Evolutionary conservation across 495 filamentous ascomycete genomes (phyloP), one percentile per base, ranked within the genome.

Genomic region (Amniculicola lignicola): DNA sequence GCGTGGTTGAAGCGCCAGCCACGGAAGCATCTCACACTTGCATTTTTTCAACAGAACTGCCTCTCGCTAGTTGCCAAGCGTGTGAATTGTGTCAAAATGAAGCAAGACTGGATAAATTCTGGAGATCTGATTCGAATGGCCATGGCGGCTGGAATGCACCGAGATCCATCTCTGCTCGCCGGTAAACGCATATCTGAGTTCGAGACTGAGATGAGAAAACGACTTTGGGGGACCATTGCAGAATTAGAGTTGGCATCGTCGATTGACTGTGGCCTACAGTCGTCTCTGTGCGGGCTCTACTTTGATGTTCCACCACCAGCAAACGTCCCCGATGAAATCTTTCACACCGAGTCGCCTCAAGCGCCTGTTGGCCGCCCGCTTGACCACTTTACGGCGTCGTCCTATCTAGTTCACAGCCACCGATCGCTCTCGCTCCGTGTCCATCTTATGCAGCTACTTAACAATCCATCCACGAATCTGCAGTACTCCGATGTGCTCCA

Each of bases 1-100:
- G 35, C 54, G 3, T 75, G 72, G 71, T 54, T 76, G 1, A 14
- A 39, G 10, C 48, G 41, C 15, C 74, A 75, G 41, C 72, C 70
- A 46, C 67, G 70, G 16, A 76, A 76, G 52, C 55, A 64, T n/a
- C 45, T 57, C 23, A 64, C 57, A 3, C 44, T 64, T 5, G 15
- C 22, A 4, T 60, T 52, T 41, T 60, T 60, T 29, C 61, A 64
- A 42, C 28, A 60, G 3, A 51, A 56, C 5, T 64, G 61, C 33
- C 57, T 64, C 3, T 52, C 47, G 1, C 39, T 64, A 1, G n/a
- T 64, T 1, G 61, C 61, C 6, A 64, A 60, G 42, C 42, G 48
- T 14, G 47, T 61, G 10, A 64, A 64, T 38, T 52, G 51, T 15
- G 16, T 64, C 25, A 56, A 61, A 23, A 43, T 60, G 40, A 64